A percentile compares a stretch with the other conserved stretches of the same genome.
Conservation (phyloP, 495 filamentous ascomycete species). For the Talaromyces ruber region DNA sequence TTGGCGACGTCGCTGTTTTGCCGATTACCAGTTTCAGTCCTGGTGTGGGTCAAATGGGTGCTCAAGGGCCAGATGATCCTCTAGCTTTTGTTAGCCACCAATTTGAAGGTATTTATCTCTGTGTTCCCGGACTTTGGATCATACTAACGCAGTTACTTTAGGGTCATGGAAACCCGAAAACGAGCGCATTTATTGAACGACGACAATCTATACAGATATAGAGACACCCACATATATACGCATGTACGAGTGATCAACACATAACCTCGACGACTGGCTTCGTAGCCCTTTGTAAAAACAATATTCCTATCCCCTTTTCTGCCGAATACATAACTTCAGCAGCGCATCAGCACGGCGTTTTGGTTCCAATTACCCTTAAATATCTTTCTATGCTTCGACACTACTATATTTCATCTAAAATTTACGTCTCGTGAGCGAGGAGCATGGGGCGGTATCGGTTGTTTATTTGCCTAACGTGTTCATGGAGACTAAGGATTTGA, state of each 20-base stretch:
- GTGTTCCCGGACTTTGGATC: background rate
- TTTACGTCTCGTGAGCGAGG: background rate
- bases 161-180: conserved; percentile 75
- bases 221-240: background rate
- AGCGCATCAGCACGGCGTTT: conserved; percentile 5
- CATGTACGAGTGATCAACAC: background rate
- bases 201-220: background rate
- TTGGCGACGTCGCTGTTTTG: conserved; percentile 88
- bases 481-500: background rate
- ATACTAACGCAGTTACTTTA: conserved; percentile 19
- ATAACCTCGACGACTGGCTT: background rate
- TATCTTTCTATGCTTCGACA: background rate
- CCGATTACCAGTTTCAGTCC: conserved; percentile 98
- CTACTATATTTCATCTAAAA: background rate
- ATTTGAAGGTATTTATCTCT: conserved; percentile 69
- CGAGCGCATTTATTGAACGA: background rate
- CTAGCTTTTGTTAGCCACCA: conserved; percentile 98
- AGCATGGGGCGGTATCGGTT: background rate
- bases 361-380: background rate
- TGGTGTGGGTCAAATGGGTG: conserved; percentile 87
- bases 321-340: background rate
- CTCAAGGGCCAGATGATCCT: conserved; percentile 81
- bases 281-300: background rate
- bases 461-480: background rate
- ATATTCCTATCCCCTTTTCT: background rate